A percentile compares a stretch with the other conserved stretches of the same genome.
Conservation (phyloP, 2,329 filamentous ascomycete species). For the Colletotrichum somersetense region DNA sequence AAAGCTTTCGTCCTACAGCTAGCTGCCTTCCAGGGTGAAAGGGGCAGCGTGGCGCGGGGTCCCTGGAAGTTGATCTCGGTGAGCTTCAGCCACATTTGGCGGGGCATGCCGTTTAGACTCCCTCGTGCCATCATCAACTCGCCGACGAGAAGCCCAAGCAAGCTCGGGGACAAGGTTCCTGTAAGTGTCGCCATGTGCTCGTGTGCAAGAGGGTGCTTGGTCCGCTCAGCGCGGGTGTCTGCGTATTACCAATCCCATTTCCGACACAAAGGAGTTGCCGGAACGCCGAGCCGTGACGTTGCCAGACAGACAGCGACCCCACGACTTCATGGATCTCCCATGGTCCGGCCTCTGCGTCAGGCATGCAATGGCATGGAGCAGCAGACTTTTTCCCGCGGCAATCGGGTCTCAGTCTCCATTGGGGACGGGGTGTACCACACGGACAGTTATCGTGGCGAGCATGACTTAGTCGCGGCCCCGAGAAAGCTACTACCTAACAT, state of each 20-base stretch:
- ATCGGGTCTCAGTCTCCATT: slow-evolving; percentile 21
- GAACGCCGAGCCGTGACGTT: slow-evolving; percentile 33
- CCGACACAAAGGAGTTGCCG: slow-evolving; percentile 34
- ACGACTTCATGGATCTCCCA: slow-evolving; percentile 41
- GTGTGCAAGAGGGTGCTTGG: background rate
- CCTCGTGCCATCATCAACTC: slow-evolving; percentile 1
- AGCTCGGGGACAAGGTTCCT: background rate
- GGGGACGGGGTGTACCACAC: slow-evolving; percentile 30
- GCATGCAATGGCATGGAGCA: slow-evolving; percentile 27
- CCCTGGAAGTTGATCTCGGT: slow-evolving; percentile 25
- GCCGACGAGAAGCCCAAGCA: background rate
- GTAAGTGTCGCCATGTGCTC: background rate
- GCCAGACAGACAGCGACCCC: slow-evolving; percentile 28
- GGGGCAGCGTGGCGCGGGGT: slow-evolving; percentile 29
- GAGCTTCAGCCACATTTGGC: slow-evolving; percentile 37
- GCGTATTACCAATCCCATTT: slow-evolving; percentile 27
- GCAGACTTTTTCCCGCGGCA: slow-evolving; percentile 35
- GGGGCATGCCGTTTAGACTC: slow-evolving; percentile 26
- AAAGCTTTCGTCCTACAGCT: slow-evolving; percentile 3
- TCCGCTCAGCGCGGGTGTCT: background rate
- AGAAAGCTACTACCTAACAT: slow-evolving; percentile 11
- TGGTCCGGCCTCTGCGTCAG: slow-evolving; percentile 32
- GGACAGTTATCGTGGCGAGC: slow-evolving; percentile 40
- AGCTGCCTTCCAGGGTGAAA: slow-evolving; percentile 1
- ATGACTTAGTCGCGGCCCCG: slow-evolving; percentile 37